Percentiles rank a stretch among this genome's conserved stretches.
Conservation (phyloP, 768 basidiomycete species). For the Psilocybe cubensis region DNA sequence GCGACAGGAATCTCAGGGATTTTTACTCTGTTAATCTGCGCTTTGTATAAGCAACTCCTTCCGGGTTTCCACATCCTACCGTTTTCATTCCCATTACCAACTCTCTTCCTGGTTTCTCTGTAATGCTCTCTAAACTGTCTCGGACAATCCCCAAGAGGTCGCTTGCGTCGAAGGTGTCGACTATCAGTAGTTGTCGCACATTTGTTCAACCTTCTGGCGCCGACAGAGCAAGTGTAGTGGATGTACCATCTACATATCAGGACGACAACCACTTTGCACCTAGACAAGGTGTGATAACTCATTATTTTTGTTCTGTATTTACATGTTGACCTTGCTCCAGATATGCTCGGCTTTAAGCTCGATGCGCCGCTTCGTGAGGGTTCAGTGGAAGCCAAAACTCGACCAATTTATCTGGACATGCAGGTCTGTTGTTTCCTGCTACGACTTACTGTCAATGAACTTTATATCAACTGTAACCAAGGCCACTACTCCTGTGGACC, state of each 20-base stretch:
- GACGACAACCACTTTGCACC: constrained; percentile 74
- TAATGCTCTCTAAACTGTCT: constrained; percentile 65
- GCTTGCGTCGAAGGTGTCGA: constrained; percentile 25
- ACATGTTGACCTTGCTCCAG: constrained; percentile 38
- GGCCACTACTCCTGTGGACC: constrained; percentile 98
- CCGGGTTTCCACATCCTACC: constrained; percentile 4
- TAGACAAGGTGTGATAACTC: constrained; percentile 54
- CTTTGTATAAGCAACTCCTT: constrained; percentile 2
- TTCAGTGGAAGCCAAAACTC: constrained; percentile 58
- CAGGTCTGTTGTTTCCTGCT: constrained; percentile 57
- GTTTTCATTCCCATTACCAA: neutral
- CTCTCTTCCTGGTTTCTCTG: constrained; percentile 15
- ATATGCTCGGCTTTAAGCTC: constrained; percentile 90
- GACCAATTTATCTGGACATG: constrained; percentile 98
- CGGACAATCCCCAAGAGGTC: constrained; percentile 40
- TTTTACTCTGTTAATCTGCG: neutral
- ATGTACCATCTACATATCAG: constrained; percentile 75
- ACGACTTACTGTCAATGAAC: neutral
- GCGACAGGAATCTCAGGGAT: neutral
- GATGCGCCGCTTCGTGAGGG: constrained; percentile 64
- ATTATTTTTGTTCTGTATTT: neutral
- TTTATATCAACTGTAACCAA: constrained; percentile 32
- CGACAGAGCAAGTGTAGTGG: constrained; percentile 82
- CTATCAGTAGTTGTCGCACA: constrained; percentile 45
- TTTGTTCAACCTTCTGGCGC: constrained; percentile 85